Base-by-base conservation (phyloP, 495 filamentous ascomycete species). In the Lophium mytilinum region DNA sequence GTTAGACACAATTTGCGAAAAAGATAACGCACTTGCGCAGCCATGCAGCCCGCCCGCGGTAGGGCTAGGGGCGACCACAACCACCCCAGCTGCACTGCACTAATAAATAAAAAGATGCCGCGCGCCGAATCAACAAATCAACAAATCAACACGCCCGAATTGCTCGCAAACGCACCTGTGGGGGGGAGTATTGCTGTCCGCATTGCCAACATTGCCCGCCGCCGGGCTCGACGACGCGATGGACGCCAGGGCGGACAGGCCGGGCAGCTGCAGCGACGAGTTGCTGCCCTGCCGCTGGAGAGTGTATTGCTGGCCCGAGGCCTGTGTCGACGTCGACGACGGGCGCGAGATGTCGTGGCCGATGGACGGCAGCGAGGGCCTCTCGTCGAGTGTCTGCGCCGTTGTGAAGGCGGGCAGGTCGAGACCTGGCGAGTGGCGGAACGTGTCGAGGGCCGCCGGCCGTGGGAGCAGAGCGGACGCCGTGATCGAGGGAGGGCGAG, bases 161-260 rank as follows among this genome's bases (percentile, higher is more conserved):
- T 30, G 24, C 24, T 3, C 24, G 24, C 24, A 30, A 3, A 48
- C 45, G 49, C 51, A 40, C 21, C 48, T 45, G 9, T 17, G 33
- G 19, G 50, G 21, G 40, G 14, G 46, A 37, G 50, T 42, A 55
- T 52, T 50, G 46, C 19, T 41, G 19, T 37, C 40, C 9, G 19
- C n/a, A 12, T 43, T 52, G 24, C 4, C 17, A 19, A 17, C 24
- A 45, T 55, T 55, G 17, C 82, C 64, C 80, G 67, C 71, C 84
- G 85, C 53, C 82, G 81, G 63, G 83, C 82, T 36, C 79, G 77
- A 51, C 24, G 81, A 79, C 47, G 78, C 81, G 60, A 82, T 75
- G 43, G 80, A 80, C 50, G 85, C 83, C 61, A 90, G 74, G 30
- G 82, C 76, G 15, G 85, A 76, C 5, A 86, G 71, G 9, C 75